phyloP scores from a whole-genome alignment of 495 filamentous ascomycete genomes.

The Geoglossum glabrum region DNA sequence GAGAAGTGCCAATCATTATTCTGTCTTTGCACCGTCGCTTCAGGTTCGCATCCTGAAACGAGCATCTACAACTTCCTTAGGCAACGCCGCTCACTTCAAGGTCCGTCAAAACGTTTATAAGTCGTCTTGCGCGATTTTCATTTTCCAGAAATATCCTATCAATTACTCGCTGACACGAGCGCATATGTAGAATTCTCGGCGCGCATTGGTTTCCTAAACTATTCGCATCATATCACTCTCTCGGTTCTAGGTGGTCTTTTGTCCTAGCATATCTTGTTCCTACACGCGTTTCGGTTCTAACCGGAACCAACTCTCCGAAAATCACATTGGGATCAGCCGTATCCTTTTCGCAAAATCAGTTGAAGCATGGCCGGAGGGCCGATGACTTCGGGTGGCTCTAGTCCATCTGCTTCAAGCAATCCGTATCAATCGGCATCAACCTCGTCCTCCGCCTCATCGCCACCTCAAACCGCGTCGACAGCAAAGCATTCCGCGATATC shows the following conservation, averaged over 20 bases:
- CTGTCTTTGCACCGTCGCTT: neutral
- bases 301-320: neutral
- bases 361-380: constrained; percentile 2
- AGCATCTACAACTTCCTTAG: neutral
- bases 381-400: constrained; percentile 2
- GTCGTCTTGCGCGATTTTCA: neutral
- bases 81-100: neutral
- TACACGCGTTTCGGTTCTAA: neutral
- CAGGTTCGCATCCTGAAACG: neutral
- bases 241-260: neutral
- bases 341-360: neutral
- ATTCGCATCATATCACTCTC: neutral
- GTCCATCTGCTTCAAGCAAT: constrained; percentile 1
- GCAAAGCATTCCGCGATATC: constrained; percentile 15
- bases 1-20: neutral
- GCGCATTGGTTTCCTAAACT: neutral
- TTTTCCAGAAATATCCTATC: neutral
- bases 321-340: neutral
- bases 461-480: constrained; percentile 15
- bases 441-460: constrained; percentile 28
- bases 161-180: neutral
- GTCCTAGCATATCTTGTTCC: neutral
- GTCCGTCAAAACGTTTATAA: neutral
- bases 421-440: constrained; percentile 23
- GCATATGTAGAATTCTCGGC: neutral